phyloP scores from a whole-genome alignment of 2,329 filamentous ascomycete genomes.

The Aspergillus neoniger region DNA sequence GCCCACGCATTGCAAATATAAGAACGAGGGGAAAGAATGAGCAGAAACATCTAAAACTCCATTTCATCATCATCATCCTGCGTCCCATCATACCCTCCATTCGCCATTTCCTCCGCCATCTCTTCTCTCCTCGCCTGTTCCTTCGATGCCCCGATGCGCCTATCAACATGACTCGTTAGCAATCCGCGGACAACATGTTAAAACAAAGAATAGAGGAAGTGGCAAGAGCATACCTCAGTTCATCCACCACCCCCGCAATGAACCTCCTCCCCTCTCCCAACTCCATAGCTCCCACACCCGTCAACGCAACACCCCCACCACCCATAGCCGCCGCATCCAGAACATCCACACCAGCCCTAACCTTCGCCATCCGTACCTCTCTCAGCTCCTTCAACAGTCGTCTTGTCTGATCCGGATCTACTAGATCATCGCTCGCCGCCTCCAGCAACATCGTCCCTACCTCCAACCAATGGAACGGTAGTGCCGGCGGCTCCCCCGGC shows the following conservation, averaged over 20 bases:
- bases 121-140: constrained; percentile 77
- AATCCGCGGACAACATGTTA: background rate
- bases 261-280: constrained; percentile 83
- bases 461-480: constrained; percentile 97
- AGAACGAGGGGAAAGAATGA: background rate
- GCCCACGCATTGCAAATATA: background rate
- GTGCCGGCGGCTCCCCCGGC: constrained; percentile 34
- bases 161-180: constrained; percentile 27
- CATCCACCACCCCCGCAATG: constrained; percentile 82
- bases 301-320: constrained; percentile 70
- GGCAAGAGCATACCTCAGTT: constrained; percentile 57
- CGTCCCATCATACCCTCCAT: constrained; percentile 49
- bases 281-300: constrained; percentile 91
- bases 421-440: constrained; percentile 80
- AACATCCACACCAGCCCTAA: constrained; percentile 71
- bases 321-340: constrained; percentile 57
- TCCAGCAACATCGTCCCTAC: constrained; percentile 83
- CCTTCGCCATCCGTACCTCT: constrained; percentile 87
- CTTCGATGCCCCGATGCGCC: constrained; percentile 77
- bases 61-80: constrained; percentile 61
- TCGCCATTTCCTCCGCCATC: constrained; percentile 67
- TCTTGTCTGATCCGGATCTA: constrained; percentile 70
- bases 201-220: background rate
- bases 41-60: constrained; percentile 42
- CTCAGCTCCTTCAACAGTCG: constrained; percentile 76